Evolutionary conservation across 1,284 basidiomycete genomes (phyloP).

Genomic region (Leccinum glutinopallens): DNA sequence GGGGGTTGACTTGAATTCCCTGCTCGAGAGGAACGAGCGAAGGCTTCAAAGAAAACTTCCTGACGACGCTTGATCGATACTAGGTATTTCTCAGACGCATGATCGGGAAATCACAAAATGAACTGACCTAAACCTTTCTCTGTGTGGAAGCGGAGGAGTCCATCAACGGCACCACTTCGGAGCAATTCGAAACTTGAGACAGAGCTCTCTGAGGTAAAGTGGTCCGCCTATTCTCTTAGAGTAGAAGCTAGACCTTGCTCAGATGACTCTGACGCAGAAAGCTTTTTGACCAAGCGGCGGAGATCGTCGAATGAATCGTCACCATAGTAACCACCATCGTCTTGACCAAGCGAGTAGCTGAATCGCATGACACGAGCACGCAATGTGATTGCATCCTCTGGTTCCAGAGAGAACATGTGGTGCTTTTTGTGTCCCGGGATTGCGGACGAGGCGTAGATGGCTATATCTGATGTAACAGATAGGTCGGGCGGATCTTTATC

Average conservation of each 20-base stretch:
- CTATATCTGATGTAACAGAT: constrained; percentile 40
- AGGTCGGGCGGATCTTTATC: constrained; percentile 48
- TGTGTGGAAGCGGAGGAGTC: constrained; percentile 81
- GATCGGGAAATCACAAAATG: constrained; percentile 11
- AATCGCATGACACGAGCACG: constrained; percentile 85
- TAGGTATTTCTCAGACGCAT: constrained; percentile 34
- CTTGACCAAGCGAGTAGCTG: constrained; percentile 67
- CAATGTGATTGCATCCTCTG: constrained; percentile 88
- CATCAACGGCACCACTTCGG: constrained; percentile 91
- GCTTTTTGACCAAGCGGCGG: constrained; percentile 62
- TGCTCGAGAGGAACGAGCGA: constrained; percentile 58
- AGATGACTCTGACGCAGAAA: constrained; percentile 56
- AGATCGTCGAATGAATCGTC: constrained; percentile 69
- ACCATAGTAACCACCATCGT: constrained; percentile 59
- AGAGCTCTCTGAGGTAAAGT: constrained; percentile 81
- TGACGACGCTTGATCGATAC: constrained; percentile 63
- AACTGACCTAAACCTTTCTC: constrained; percentile 47
- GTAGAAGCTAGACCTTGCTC: constrained; percentile 68
- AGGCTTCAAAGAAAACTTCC: constrained; percentile 74
- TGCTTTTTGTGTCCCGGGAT: constrained; percentile 70
- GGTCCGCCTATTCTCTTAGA: constrained; percentile 71
- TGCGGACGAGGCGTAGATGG: constrained; percentile 39
- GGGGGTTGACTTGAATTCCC: constrained; percentile 56
- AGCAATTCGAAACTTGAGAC: constrained; percentile 96
- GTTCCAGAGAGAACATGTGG: constrained; percentile 67